phyloP scores from a whole-genome alignment of 1,139 yeast species.

The Yamadazyma atlantica region DNA sequence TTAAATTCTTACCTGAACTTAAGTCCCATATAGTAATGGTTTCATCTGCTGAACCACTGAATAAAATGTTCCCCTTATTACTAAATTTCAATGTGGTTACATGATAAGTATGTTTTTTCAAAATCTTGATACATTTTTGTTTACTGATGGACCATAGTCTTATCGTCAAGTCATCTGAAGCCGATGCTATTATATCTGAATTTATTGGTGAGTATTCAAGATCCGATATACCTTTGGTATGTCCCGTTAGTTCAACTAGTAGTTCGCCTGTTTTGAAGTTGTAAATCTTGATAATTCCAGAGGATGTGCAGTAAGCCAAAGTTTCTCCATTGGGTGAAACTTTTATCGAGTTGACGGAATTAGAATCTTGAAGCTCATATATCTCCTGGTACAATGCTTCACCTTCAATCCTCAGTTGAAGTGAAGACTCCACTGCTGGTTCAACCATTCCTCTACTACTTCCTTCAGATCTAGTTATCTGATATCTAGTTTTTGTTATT shows the following conservation, averaged over 20 bases:
- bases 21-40: constrained; percentile 91
- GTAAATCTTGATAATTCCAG: constrained; percentile 28
- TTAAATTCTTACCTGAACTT: constrained; percentile 63
- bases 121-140: constrained; percentile 54
- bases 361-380: background rate
- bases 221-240: constrained; percentile 67
- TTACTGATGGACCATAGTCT: constrained; percentile 66
- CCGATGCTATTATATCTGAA: constrained; percentile 73
- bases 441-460: background rate
- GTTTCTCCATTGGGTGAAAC: constrained; percentile 64
- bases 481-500: background rate
- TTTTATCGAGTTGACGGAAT: constrained; percentile 28
- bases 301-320: constrained; percentile 57
- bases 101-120: constrained; percentile 84
- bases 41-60: constrained; percentile 88
- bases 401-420: background rate
- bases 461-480: background rate
- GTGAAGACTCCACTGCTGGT: background rate
- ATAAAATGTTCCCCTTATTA: constrained; percentile 71
- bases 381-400: background rate
- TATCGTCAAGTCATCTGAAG: constrained; percentile 82
- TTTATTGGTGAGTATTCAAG: constrained; percentile 72
- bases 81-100: constrained; percentile 74
- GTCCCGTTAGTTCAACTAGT: constrained; percentile 54
- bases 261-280: constrained; percentile 17